Percentiles rank a stretch among this genome's conserved stretches.
Conservation (phyloP, 2,329 filamentous ascomycete genomes). For the Aureobasidium subglaciale region DNA sequence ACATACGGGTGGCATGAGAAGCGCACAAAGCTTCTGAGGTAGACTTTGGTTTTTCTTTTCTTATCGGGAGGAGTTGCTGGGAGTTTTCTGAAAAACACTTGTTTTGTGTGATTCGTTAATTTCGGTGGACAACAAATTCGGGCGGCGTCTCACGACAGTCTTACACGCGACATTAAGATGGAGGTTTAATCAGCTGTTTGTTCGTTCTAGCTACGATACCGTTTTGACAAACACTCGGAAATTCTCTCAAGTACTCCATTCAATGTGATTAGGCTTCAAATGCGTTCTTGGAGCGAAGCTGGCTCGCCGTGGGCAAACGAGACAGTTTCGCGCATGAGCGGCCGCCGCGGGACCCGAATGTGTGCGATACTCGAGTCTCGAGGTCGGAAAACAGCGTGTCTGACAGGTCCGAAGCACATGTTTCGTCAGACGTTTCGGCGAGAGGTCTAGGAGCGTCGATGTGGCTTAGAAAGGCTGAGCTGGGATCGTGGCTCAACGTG, state of each 20-base stretch:
- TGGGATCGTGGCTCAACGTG: constrained; percentile 1
- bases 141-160: constrained; percentile 14
- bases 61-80: not conserved
- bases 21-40: constrained; percentile 1
- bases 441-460: constrained; percentile 7
- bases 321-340: not conserved
- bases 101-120: not conserved
- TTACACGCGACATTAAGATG: not conserved
- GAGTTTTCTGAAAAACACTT: not conserved
- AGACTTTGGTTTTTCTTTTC: not conserved
- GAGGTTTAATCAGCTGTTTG: not conserved
- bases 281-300: not conserved
- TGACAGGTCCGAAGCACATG: not conserved
- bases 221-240: not conserved
- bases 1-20: constrained; percentile 12
- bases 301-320: not conserved
- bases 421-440: not conserved
- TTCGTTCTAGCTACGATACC: constrained; percentile 4
- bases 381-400: not conserved
- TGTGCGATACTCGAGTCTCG: not conserved
- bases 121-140: not conserved
- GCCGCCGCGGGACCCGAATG: not conserved
- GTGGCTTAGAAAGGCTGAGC: constrained; percentile 3
- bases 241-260: not conserved
- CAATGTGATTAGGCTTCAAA: not conserved